Evolutionary conservation across 495 filamentous ascomycete species (phyloP), one percentile per base, ranked within the genome.

Genomic region (Penicillium arizonense): DNA sequence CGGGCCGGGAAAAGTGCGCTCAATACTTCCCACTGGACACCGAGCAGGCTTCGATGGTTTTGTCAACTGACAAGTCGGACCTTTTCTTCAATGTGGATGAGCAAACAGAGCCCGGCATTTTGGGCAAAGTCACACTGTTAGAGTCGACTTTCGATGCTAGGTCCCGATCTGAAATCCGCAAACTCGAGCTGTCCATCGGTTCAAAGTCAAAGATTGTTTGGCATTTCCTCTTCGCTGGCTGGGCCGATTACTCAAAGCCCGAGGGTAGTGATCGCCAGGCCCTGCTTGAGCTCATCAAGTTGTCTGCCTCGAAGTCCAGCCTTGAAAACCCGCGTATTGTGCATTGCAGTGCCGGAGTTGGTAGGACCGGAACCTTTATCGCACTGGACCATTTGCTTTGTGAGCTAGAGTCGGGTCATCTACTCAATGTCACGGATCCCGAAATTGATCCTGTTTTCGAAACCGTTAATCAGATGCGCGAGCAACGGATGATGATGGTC

Each of bases 401-500:
- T 23, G 90, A 96, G 66, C 73, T 97, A 7, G 84, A 89, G 34
- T 82, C 84, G 10, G 95, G 91, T 28, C 77, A 82, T 23, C 69
- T 94, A 53, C 81, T 77, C 51, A 64, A 68, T 35, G 55, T 65
- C 37, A 61, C 64, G 33, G 70, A 76, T 26, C 53, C 70, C n/a
- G 67, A 75, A 8, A 57, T 60, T n/a, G 85, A 87, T 56, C 78
- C 79, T 0, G 77, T 89, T 12, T 89, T 86, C 56, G 79, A 87
- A 13, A 84, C 85, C 6, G 95, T 99, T 40, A 85, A 96, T 55
- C 72, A 75, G 59, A 78, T 99, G 61, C 82, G 95, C 24, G 81
- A 93, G 69, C 95, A 99, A 73, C 78, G 95, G 34, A 89, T 90
- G 82, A 89, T 86, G 67, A 99, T 97, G 95, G 95, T 99, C 4